These are phyloP conservation scores for Bassia scoparia DNA, from an alignment of 148 eudicot species.

Conservation along the genomic window DNA sequence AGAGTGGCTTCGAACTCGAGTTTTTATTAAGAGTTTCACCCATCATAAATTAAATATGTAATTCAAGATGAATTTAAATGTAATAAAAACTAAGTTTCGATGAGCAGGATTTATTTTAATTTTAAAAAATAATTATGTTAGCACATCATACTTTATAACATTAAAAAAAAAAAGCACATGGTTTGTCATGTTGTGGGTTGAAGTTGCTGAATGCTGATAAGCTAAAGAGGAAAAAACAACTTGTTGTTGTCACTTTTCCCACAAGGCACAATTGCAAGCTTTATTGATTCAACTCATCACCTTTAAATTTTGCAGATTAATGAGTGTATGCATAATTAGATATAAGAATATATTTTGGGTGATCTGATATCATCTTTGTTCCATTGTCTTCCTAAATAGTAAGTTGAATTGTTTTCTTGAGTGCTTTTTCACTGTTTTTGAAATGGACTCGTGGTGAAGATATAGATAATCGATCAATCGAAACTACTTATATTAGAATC, in stretches of 20 bases:
- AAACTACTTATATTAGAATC: conserved; percentile 13
- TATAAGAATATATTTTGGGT: not conserved
- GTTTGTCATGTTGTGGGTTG: conserved; percentile 9
- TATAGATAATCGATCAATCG: conserved; percentile 2
- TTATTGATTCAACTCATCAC: not conserved
- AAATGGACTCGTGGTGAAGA: not conserved
- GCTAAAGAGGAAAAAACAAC: not conserved
- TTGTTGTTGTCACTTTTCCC: conserved; percentile 16
- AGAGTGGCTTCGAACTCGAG: too few species aligned
- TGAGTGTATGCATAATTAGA: not conserved
- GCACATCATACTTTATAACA: too few species aligned
- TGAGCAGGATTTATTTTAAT: too few species aligned
- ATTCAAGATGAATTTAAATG: too few species aligned
- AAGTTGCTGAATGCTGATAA: not conserved
- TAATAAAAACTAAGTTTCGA: too few species aligned
- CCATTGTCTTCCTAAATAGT: not conserved
- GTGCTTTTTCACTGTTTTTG: conserved; percentile 25
- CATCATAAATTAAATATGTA: too few species aligned
- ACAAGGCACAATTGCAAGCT: conserved; percentile 10
- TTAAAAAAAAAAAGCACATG: not conserved
- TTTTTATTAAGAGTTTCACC: too few species aligned
- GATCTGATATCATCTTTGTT: conserved; percentile 21
- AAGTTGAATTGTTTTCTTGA: too few species aligned
- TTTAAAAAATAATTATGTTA: not conserved
- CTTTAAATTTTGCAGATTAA: conserved; percentile 16